A percentile compares a stretch with the other conserved stretches of the same genome.
Evolutionary conservation across 1,139 yeast genomes (phyloP).

Genomic region (Saccharomyces hybrid): DNA sequence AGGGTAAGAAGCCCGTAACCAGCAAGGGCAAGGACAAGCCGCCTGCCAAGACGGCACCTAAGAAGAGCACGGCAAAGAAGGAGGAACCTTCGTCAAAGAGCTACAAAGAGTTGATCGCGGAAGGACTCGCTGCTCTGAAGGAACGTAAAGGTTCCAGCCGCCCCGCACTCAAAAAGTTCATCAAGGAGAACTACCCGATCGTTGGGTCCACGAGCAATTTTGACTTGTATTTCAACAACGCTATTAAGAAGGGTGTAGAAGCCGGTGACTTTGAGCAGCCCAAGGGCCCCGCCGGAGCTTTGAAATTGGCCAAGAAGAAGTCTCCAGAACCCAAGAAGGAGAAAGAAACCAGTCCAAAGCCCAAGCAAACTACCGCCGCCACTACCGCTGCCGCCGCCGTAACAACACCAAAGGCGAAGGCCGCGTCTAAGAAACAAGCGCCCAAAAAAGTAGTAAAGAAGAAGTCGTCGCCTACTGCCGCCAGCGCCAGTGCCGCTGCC

Average conservation of each 20-base stretch:
- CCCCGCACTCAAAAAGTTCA: slow-evolving; percentile 68
- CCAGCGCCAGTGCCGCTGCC: slow-evolving; percentile 7
- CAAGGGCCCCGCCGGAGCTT: slow-evolving; percentile 54
- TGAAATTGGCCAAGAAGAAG: slow-evolving; percentile 29
- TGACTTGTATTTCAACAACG: slow-evolving; percentile 70
- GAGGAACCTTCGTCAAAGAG: slow-evolving; percentile 15
- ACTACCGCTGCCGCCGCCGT: slow-evolving; percentile 4
- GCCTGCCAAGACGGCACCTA: slow-evolving; percentile 3
- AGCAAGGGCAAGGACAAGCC: not conserved
- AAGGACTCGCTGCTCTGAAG: slow-evolving; percentile 63
- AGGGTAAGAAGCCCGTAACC: not conserved
- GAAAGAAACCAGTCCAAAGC: slow-evolving; percentile 6
- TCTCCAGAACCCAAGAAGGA: slow-evolving; percentile 32
- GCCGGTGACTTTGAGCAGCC: slow-evolving; percentile 74
- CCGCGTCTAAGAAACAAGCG: slow-evolving; percentile 3
- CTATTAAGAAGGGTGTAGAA: slow-evolving; percentile 76
- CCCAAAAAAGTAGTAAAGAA: slow-evolving; percentile 1
- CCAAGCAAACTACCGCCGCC: slow-evolving; percentile 5
- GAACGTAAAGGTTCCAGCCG: slow-evolving; percentile 84
- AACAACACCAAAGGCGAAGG: slow-evolving; percentile 5
- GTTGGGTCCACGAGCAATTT: slow-evolving; percentile 53
- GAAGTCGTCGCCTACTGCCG: slow-evolving; percentile 4
- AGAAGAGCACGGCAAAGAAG: slow-evolving; percentile 5
- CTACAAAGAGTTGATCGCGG: slow-evolving; percentile 59
- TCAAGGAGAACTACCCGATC: slow-evolving; percentile 39